phyloP scores from a whole-genome alignment of 495 filamentous ascomycete genomes.

The Penicillium pancosmium region DNA sequence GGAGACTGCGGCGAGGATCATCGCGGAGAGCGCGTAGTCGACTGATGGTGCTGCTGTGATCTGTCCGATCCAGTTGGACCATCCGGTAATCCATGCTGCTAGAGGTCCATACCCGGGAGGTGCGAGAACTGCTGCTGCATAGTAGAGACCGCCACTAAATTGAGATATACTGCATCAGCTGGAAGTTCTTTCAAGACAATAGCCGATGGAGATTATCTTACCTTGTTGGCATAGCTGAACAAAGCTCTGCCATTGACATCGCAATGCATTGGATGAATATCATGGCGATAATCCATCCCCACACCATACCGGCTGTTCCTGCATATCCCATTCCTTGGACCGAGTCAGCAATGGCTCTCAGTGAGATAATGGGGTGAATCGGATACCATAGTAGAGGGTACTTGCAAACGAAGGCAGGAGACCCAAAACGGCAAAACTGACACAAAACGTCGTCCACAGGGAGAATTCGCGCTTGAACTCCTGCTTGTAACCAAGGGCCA shows the following conservation, averaged over 20 bases:
- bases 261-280: conserved; percentile 75
- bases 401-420: conserved; percentile 74
- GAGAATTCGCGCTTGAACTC: conserved; percentile 84
- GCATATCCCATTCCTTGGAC: conserved; percentile 72
- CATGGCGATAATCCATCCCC: conserved; percentile 81
- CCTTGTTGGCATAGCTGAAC: conserved; percentile 69
- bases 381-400: conserved; percentile 68
- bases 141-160: conserved; percentile 72
- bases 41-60: conserved; percentile 72
- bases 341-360: not conserved
- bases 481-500: conserved; percentile 74
- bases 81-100: conserved; percentile 74
- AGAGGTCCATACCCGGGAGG: conserved; percentile 74
- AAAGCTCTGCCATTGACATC: conserved; percentile 67
- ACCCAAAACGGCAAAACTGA: conserved; percentile 76
- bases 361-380: not conserved
- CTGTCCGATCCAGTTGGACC: conserved; percentile 77
- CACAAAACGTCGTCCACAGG: conserved; percentile 82
- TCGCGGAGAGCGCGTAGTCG: conserved; percentile 62
- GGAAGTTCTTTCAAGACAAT: not conserved
- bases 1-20: conserved; percentile 73
- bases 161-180: not conserved
- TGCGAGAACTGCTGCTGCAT: conserved; percentile 77
- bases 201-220: conserved; percentile 13
- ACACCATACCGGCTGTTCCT: conserved; percentile 79